A percentile compares a stretch with the other conserved stretches of the same genome.
Conservation (phyloP, 2,329 filamentous ascomycete species). For the Elsinoe australis region DNA sequence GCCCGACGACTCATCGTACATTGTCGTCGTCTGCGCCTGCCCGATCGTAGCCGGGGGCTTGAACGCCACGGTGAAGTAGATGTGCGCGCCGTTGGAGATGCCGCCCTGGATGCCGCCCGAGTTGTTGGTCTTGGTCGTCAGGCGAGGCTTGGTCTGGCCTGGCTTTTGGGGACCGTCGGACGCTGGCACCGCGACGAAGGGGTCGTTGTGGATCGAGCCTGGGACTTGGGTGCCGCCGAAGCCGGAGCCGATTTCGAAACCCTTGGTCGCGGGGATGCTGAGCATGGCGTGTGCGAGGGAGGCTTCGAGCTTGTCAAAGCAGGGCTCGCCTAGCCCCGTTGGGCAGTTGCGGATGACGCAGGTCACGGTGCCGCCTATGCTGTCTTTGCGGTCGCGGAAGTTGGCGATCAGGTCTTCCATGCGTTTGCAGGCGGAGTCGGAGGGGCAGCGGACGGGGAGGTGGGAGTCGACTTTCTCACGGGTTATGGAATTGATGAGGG, state of each 20-base stretch:
- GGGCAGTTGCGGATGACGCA: constrained; percentile 86
- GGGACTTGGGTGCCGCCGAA: constrained; percentile 80
- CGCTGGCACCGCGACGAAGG: constrained; percentile 58
- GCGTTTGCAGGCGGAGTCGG: constrained; percentile 52
- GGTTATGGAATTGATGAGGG: constrained; percentile 63
- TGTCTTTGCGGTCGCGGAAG: constrained; percentile 72
- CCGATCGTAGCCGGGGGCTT: constrained; percentile 93
- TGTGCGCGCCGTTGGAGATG: constrained; percentile 84
- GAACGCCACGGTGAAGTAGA: constrained; percentile 93
- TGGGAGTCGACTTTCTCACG: constrained; percentile 72
- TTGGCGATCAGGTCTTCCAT: constrained; percentile 77
- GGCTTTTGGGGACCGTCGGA: constrained; percentile 26
- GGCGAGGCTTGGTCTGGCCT: constrained; percentile 49
- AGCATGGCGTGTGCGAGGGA: constrained; percentile 89
- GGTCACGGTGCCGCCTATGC: constrained; percentile 89
- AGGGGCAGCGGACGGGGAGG: constrained; percentile 80
- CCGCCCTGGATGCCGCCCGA: constrained; percentile 92
- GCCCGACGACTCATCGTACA: constrained; percentile 69
- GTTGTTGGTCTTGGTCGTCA: constrained; percentile 89
- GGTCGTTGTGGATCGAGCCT: constrained; percentile 86
- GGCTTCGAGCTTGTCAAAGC: constrained; percentile 93
- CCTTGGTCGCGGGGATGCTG: constrained; percentile 89
- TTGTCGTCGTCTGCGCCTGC: constrained; percentile 74
- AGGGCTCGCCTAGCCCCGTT: constrained; percentile 81
- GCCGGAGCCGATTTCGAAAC: constrained; percentile 89